Conservation (phyloP, 2,329 filamentous ascomycete genomes). For the Fusarium protoensiforme region DNA sequence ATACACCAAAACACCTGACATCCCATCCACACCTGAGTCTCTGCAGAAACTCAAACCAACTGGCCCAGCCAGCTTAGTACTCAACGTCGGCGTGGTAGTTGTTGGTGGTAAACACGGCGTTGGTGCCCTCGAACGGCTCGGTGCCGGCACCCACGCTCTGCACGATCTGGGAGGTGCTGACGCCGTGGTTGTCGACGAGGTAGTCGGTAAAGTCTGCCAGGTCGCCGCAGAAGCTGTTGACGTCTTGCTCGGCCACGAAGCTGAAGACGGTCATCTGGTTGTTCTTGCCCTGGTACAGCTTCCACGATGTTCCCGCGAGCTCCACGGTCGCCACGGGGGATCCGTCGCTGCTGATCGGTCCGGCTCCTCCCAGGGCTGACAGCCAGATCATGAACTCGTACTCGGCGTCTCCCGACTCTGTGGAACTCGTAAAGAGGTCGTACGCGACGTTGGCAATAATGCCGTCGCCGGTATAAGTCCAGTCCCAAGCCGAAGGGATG, state of each 20-base stretch:
- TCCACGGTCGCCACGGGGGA: conserved; percentile 63
- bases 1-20: not conserved
- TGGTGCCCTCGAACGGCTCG: conserved; percentile 64
- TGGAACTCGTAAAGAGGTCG: conserved; percentile 65
- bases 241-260: conserved; percentile 53
- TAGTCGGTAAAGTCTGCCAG: conserved; percentile 68
- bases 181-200: conserved; percentile 59
- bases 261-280: conserved; percentile 68
- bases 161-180: conserved; percentile 62
- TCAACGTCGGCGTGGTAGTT: conserved; percentile 10
- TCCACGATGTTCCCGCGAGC: conserved; percentile 63
- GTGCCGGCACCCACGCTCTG: conserved; percentile 65
- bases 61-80: not conserved
- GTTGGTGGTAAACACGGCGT: conserved; percentile 42
- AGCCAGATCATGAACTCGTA: conserved; percentile 52
- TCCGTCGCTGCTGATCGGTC: conserved; percentile 55
- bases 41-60: not conserved
- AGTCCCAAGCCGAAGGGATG: conserved; percentile 49
- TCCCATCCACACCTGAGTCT: not conserved
- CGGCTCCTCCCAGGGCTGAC: conserved; percentile 30
- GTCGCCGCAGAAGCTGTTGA: conserved; percentile 65
- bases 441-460: conserved; percentile 68
- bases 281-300: conserved; percentile 67
- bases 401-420: conserved; percentile 56
- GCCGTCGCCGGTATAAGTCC: conserved; percentile 57